These are phyloP conservation scores for Wolfiporia cocos DNA, from an alignment of 1,284 basidiomycete genomes.

Conservation along the genomic window DNA sequence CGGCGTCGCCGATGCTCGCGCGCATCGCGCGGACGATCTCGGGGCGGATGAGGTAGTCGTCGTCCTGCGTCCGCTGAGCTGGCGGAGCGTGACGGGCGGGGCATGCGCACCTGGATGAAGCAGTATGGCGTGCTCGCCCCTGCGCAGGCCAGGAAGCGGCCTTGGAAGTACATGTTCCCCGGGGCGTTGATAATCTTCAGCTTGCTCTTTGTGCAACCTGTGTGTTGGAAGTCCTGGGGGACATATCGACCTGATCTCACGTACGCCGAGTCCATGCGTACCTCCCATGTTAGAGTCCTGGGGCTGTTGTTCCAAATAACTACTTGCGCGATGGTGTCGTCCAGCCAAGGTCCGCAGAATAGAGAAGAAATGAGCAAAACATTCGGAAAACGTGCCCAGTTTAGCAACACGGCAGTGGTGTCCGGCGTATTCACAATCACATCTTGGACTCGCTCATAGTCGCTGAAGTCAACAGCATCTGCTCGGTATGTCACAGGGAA, in stretches of 20 bases:
- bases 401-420: slow-evolving; percentile 53
- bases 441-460: slow-evolving; percentile 15
- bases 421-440: slow-evolving; percentile 18
- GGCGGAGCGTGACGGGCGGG: slow-evolving; percentile 1
- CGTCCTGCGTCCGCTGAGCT: slow-evolving; percentile 39
- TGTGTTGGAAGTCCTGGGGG: slow-evolving; percentile 39
- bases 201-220: slow-evolving; percentile 37
- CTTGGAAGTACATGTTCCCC: slow-evolving; percentile 55
- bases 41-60: slow-evolving; percentile 58
- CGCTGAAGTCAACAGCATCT: slow-evolving; percentile 7
- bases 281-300: slow-evolving; percentile 33
- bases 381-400: slow-evolving; percentile 61
- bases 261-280: slow-evolving; percentile 19
- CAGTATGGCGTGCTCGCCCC: slow-evolving; percentile 45
- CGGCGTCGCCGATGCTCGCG: slow-evolving; percentile 26
- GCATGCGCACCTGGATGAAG: slow-evolving; percentile 50
- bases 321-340: slow-evolving; percentile 43
- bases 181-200: slow-evolving; percentile 54
- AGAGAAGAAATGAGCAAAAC: slow-evolving; percentile 47
- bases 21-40: slow-evolving; percentile 48
- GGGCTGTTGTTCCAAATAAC: slow-evolving; percentile 65
- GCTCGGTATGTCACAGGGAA: slow-evolving; percentile 16
- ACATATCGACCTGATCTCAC: slow-evolving; percentile 4
- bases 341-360: slow-evolving; percentile 42
- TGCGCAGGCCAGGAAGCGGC: slow-evolving; percentile 58